phyloP scores from a whole-genome alignment of 345 rosid genomes.

The Lepidium didymum region DNA sequence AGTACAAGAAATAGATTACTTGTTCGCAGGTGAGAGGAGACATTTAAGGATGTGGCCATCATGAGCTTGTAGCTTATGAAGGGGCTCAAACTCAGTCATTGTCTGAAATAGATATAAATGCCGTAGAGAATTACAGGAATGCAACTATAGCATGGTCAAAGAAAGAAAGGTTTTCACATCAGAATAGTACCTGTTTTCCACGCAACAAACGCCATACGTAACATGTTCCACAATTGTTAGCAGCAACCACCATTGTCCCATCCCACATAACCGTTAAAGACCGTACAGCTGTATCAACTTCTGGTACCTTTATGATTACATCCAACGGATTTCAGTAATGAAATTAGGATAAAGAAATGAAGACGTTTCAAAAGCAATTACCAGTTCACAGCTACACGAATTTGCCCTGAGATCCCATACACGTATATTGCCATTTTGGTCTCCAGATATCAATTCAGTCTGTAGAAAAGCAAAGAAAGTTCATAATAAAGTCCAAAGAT shows the following conservation, averaged over 20 bases:
- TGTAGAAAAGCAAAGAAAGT: constrained; percentile 20
- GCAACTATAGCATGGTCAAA: neutral
- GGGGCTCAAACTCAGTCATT: constrained; percentile 93
- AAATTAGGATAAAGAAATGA: neutral
- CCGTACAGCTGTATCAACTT: constrained; percentile 87
- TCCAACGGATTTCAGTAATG: neutral
- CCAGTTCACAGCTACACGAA: constrained; percentile 95
- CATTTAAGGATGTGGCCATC: constrained; percentile 82
- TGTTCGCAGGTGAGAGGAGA: constrained; percentile 82
- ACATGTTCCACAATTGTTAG: constrained; percentile 87
- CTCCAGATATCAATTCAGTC: constrained; percentile 95
- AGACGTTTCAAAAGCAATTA: constrained; percentile 15
- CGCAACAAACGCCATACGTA: constrained; percentile 86
- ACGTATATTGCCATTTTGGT: constrained; percentile 91
- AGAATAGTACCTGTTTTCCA: constrained; percentile 57
- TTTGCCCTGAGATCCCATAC: constrained; percentile 98
- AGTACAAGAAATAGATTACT: constrained; percentile 34
- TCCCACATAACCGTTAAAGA: constrained; percentile 96
- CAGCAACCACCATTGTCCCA: constrained; percentile 95
- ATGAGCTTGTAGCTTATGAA: constrained; percentile 93
- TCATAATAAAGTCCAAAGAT: neutral
- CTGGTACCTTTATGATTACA: constrained; percentile 27
- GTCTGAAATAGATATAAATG: constrained; percentile 36
- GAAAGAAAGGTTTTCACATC: neutral
- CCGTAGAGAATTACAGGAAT: neutral